Percentiles rank a stretch among this genome's conserved stretches.
phyloP scores from a whole-genome alignment of 2,329 filamentous ascomycete species.

The Alternaria burnsii region DNA sequence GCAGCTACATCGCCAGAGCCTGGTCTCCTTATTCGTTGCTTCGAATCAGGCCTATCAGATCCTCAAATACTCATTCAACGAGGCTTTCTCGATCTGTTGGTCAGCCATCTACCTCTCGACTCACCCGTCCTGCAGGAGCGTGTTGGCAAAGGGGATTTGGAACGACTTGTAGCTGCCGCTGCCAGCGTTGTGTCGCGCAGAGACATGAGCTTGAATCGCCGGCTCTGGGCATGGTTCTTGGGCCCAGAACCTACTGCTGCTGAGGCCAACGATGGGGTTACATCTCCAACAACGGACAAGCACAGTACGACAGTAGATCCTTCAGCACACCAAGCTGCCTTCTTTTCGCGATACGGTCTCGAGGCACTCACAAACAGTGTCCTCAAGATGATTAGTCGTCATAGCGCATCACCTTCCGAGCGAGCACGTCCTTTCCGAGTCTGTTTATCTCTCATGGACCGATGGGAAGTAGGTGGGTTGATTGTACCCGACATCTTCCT shows the following conservation, averaged over 20 bases:
- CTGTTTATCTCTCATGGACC: conserved; percentile 94
- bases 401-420: conserved; percentile 66
- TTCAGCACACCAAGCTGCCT: conserved; percentile 63
- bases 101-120: conserved; percentile 86
- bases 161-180: conserved; percentile 82
- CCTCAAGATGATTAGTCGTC: conserved; percentile 74
- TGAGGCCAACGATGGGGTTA: conserved; percentile 44
- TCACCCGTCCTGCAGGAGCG: conserved; percentile 80
- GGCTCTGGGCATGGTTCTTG: conserved; percentile 95
- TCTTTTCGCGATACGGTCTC: conserved; percentile 84
- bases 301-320: conserved; percentile 56
- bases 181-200: conserved; percentile 86
- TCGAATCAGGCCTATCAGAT: conserved; percentile 87
- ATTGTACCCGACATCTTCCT: conserved; percentile 90
- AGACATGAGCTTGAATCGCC: conserved; percentile 95
- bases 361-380: conserved; percentile 77
- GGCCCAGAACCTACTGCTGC: conserved; percentile 71
- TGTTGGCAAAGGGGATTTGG: conserved; percentile 77
- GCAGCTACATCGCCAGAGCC: conserved; percentile 90
- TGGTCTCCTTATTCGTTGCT: conserved; percentile 87
- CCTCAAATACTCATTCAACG: conserved; percentile 91
- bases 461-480: conserved; percentile 93
- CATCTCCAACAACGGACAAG: conserved; percentile 58
- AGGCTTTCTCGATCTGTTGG: conserved; percentile 90
- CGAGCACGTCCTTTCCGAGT: conserved; percentile 87